Evolutionary conservation across 768 basidiomycete genomes (phyloP).

Genomic region (Rhizopogon sp.): DNA sequence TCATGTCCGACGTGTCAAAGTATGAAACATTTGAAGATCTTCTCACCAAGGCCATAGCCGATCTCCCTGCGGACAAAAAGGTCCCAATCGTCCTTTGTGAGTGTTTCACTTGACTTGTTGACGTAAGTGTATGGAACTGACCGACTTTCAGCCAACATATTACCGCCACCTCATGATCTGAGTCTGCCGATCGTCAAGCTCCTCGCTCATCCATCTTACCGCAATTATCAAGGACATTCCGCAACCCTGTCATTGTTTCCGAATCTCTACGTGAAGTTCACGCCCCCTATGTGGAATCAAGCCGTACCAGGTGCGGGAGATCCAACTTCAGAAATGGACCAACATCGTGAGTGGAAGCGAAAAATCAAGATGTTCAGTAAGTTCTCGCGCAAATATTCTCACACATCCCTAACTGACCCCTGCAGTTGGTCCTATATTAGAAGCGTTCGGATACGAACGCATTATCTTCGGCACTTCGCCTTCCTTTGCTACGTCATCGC

Average conservation of each 20-base stretch:
- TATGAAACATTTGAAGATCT: conserved; percentile 71
- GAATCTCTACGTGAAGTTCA: conserved; percentile 66
- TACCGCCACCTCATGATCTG: conserved; percentile 75
- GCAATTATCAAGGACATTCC: conserved; percentile 64
- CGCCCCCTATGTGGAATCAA: conserved; percentile 71
- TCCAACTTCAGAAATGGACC: conserved; percentile 41
- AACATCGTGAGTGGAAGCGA: conserved; percentile 61
- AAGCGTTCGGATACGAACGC: conserved; percentile 80
- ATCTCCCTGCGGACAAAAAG: conserved; percentile 26
- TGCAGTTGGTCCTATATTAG: conserved; percentile 73
- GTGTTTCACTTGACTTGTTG: conserved; percentile 14
- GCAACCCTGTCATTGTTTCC: conserved; percentile 73
- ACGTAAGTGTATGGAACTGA: background rate
- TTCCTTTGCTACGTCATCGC: conserved; percentile 41
- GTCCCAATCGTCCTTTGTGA: conserved; percentile 65
- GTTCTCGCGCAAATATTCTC: conserved; percentile 29
- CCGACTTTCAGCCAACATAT: conserved; percentile 55
- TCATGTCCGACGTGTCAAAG: conserved; percentile 44
- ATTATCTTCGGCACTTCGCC: conserved; percentile 82
- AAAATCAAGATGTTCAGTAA: conserved; percentile 83
- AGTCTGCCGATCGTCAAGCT: conserved; percentile 70
- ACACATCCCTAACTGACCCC: background rate
- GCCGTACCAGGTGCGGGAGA: conserved; percentile 30
- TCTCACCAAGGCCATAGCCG: conserved; percentile 55
- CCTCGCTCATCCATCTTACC: conserved; percentile 73